Evolutionary conservation across 331 rosid genomes (phyloP), one percentile per base, ranked within the genome.

Genomic region (Cydonia oblonga): DNA sequence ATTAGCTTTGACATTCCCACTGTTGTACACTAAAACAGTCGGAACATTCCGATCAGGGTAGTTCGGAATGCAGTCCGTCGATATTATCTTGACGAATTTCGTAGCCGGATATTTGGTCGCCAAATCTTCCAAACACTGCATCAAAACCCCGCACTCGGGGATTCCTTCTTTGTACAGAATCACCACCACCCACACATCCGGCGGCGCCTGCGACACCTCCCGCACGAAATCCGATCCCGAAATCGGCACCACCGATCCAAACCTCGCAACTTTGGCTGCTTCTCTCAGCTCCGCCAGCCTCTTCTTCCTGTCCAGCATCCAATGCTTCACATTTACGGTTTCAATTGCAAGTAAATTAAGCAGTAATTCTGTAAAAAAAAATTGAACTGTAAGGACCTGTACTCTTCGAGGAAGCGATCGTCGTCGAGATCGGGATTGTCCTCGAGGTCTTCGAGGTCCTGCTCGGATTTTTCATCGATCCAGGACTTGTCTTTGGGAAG

Each of bases 151-250:
- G 76, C 98, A 91, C 73, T 87, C 96, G 19, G 92, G 78, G 76
- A 91, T 89, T 73, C 97, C 97, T 59, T 93, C 97, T 79, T 93
- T 93, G 83, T 91, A 89, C 51, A 93, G 97, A 78, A 91, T 69
- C 40, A 93, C 98, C 64, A 93, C 98, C 74, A 93, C 98, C 98
- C 98, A 91, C 75, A 93, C 96, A 77, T 93, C 98, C 66, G 98
- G 77, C 33, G 95, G 90, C 84, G 98, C 97, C 72, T 91, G 98
- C 0, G 97, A 93, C 69, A 93, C 98, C 84, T 93, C 98, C 16
- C 98, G 96, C 81, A 91, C 82, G 11, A 93, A 93, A 84, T 93
- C 98, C 24, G 98, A 85, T 73, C 98, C 98, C 15, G 98, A 91
- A 73, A 93, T 93, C 2, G 90, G 95, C 75, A 84, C 77, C 46